These are phyloP conservation scores for Backusella parvicylindrica DNA, from an alignment of 192 early-diverging fungal genomes.

Conservation along the genomic window DNA sequence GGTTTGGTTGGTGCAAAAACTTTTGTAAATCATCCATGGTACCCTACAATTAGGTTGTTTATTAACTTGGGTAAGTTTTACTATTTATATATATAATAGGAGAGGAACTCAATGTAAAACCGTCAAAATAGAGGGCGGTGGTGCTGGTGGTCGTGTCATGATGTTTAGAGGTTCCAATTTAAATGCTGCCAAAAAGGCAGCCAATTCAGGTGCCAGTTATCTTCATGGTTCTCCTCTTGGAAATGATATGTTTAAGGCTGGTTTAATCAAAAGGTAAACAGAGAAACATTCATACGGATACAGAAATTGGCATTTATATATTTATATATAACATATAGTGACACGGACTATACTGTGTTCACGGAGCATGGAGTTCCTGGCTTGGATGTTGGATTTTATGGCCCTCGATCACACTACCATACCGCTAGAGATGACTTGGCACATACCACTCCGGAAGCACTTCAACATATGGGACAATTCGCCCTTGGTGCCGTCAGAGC, in stretches of 20 bases:
- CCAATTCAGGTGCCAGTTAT: constrained; percentile 36
- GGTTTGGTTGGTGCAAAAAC: constrained; percentile 58
- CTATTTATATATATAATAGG: neutral
- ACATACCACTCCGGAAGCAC: constrained; percentile 44
- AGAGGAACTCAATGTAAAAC: neutral
- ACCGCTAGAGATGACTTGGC: constrained; percentile 50
- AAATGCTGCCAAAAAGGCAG: constrained; percentile 23
- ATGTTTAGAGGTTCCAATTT: constrained; percentile 50
- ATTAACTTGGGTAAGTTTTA: constrained; percentile 50
- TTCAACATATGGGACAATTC: constrained; percentile 62
- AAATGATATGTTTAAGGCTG: constrained; percentile 58
- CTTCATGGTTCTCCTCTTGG: constrained; percentile 58
- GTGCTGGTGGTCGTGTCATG: constrained; percentile 64
- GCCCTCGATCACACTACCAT: constrained; percentile 64
- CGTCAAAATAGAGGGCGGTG: constrained; percentile 52
- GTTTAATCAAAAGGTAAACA: constrained; percentile 49
- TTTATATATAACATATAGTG: constrained; percentile 30
- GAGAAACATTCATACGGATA: neutral
- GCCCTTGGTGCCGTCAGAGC: constrained; percentile 42
- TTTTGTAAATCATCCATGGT: constrained; percentile 64
- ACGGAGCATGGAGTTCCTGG: constrained; percentile 56
- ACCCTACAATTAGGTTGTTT: constrained; percentile 54
- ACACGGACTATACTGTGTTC: constrained; percentile 65
- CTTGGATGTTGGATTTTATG: constrained; percentile 63
- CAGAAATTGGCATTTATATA: neutral